Evolutionary conservation across 441 rosid species (phyloP).

Genomic region (California macrophylla): DNA sequence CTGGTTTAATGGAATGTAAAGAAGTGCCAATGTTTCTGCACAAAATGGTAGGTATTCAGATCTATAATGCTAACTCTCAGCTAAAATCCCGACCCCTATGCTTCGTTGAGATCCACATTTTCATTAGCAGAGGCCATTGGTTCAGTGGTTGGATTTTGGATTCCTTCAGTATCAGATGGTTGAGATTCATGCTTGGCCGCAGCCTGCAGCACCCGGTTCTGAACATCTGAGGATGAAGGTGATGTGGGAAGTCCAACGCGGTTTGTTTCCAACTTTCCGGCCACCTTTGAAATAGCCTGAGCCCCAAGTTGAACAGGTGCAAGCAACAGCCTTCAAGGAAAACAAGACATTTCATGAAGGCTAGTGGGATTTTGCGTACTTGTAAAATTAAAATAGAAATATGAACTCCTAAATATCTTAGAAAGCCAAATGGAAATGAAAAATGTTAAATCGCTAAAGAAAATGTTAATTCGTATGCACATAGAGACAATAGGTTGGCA

Average conservation of each 20-base stretch:
- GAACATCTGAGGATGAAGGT: conserved; percentile 79
- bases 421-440: background rate
- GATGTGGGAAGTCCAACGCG: conserved; percentile 77
- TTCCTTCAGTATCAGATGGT: conserved; percentile 49
- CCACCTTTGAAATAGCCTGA: conserved; percentile 75
- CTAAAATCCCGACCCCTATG: conserved; percentile 21
- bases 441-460: background rate
- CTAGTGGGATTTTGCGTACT: background rate
- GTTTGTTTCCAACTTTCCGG: conserved; percentile 69
- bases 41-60: background rate
- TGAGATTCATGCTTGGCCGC: conserved; percentile 91
- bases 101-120: conserved; percentile 46
- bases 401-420: background rate
- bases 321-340: conserved; percentile 39
- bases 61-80: background rate
- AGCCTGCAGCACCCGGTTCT: conserved; percentile 76
- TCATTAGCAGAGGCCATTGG: conserved; percentile 25
- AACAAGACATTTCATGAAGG: background rate
- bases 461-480: too few species aligned
- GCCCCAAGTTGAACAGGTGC: conserved; percentile 59
- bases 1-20: background rate
- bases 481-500: background rate
- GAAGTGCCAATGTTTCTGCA: background rate
- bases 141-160: conserved; percentile 35
- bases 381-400: background rate